Base-by-base conservation (phyloP, 2,329 filamentous ascomycete genomes). In the Arachnomyces sp. region DNA sequence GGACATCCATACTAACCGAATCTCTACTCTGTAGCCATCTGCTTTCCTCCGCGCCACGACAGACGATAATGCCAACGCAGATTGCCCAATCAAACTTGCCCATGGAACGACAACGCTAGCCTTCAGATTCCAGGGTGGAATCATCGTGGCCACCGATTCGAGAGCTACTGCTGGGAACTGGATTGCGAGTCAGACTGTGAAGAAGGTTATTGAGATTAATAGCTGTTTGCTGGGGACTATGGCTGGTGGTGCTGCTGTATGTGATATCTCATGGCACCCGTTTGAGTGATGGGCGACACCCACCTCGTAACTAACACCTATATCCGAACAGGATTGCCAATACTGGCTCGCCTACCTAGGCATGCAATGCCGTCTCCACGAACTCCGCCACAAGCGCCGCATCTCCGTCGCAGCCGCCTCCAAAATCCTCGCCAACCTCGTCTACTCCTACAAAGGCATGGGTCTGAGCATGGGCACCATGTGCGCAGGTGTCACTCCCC, bases 201-300 rank as follows among this genome's bases (percentile, higher is more conserved):
- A 98, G 81, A 98, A 98, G 77, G 92, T 98, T 54, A 96, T 98
- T 61, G 88, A 94, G 76, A 94, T 94, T 74, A 94, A 94, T 73
- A 86, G 76, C 67, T 84, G 82, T 66, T 76, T 98, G 67, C 71
- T 98, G 58, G 92, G 92, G 50, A 98, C 92, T 53, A 94, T 98
- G 90, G 92, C 92, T 48, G 92, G 92, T 66, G 92, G 92, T 69
- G 92, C 92, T 60, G 92, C 92, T 66, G 79, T 82, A 69, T 62
- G 77, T 66, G 43, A 20, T 18, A 4, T 28, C 11, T 16, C 12
- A 17, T 13, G 40, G 39, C 6, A 35, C 16, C 31, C 3, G 15
- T 5, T 6, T 14, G 7, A 14, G 12, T 1, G 2, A 20, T 28
- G 7, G 11, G 11, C 11, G 16, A 14, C 15, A n/a, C n/a, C n/a